Evolutionary conservation across 805 yeast genomes (phyloP), one percentile per base, ranked within the genome.

Genomic region (Wickerhamiella musiphila): DNA sequence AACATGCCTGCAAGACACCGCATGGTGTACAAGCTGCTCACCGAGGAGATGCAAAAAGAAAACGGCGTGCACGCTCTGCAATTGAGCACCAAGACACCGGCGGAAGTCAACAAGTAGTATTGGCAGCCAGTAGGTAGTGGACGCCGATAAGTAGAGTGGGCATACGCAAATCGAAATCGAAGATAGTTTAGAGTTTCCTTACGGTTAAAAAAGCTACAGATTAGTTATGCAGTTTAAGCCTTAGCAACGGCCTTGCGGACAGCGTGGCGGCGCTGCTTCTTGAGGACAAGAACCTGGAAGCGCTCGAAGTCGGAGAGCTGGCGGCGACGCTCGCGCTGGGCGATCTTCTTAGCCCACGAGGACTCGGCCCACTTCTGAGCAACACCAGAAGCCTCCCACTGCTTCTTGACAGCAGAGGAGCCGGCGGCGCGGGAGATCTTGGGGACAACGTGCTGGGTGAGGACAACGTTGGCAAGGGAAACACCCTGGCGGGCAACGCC

Each of bases 271-370:
- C 81, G 82, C 73, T 92, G 95, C 76, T 86, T 90, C 78, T 78
- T 90, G 63, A 83, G 74, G 54, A 83, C 92, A 64, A 78, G 61
- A 53, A 86, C 98, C 74, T 86, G 94, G 94, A 90, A 90, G 76
- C 99, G 84, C 73, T 90, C 94, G 57, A 90, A 90, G 68, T 90
- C 99, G 52, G 86, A 60, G 63, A 92, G 78, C 59, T 75, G 68
- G 56, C 92, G 65, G 74, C 98, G 81, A 66, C 75, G 81, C 65
- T 78, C 75, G 66, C 81, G 82, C 66, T 79, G 77, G 60, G 92
- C 94, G 56, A 90, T 77, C 73, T 83, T 84, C 78, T 86, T 79
- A 58, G 98, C 95, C 95, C 95, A 83, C 35, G 94, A 61, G 46
- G 96, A 68, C 53, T 77, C 68, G 51, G 78, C 73, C 96, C 96